Percentiles rank a stretch among this genome's conserved stretches.
Conservation (phyloP, 306 rosid genomes). For the Betula pendula region DNA sequence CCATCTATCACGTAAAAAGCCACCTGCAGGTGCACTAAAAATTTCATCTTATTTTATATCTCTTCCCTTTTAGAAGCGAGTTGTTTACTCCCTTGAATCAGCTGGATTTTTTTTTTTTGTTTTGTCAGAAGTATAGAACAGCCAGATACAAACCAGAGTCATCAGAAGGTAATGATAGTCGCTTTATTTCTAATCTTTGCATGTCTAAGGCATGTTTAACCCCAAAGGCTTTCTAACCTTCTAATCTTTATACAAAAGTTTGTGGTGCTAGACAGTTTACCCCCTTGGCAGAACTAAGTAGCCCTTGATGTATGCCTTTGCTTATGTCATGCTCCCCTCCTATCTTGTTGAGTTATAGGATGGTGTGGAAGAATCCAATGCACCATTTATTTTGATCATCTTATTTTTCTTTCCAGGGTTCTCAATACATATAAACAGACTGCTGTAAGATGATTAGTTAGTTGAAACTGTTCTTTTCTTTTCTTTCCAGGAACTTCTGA, state of each 20-base stretch:
- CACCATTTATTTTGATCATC: constrained; percentile 3
- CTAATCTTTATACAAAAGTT: constrained; percentile 2
- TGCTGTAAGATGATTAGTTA: constrained; percentile 12
- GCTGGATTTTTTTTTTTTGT: constrained; percentile 8
- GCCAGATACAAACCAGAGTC: constrained; percentile 92
- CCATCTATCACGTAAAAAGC: constrained; percentile 96
- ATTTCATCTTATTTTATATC: constrained; percentile 5
- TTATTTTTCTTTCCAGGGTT: constrained; percentile 6
- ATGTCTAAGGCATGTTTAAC: constrained; percentile 3
- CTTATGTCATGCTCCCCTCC: constrained; percentile 8
- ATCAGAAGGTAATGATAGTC: constrained; percentile 64
- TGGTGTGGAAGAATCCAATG: not conserved
- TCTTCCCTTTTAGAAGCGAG: constrained; percentile 16
- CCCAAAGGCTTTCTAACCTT: constrained; percentile 3
- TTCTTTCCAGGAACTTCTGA: constrained; percentile 59
- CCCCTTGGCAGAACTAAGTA: not conserved
- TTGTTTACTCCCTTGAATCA: constrained; percentile 24
- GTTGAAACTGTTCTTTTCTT: constrained; percentile 32
- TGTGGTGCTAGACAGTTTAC: constrained; percentile 8
- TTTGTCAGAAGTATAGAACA: constrained; percentile 88
- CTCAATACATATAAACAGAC: constrained; percentile 10
- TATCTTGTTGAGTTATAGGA: not conserved
- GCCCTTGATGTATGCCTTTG: constrained; percentile 1
- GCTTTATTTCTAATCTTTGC: constrained; percentile 26
- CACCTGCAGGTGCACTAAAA: constrained; percentile 71